Evolutionary conservation across 2,329 filamentous ascomycete genomes (phyloP), one percentile per base, ranked within the genome.

Genomic region (Calonectria naviculata): DNA sequence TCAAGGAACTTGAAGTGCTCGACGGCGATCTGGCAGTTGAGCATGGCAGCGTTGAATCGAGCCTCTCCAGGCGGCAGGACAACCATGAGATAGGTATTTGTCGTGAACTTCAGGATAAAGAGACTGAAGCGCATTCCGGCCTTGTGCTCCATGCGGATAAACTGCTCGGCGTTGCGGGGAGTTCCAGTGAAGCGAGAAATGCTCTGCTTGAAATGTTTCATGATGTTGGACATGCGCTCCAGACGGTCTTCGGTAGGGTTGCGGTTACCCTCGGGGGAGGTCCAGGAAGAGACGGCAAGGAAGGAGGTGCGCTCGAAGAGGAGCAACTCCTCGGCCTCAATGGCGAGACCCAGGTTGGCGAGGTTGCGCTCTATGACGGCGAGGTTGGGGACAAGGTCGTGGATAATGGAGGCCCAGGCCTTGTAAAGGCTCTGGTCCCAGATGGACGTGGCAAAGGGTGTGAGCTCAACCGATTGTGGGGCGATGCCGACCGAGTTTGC

Each of bases 351-450:
- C 34, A 99, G 89, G 42, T 94, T 92, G 41, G 91, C 90, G 12
- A 99, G 89, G 81, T 98, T 94, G 24, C 90, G 90, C 84, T 98
- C 96, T 75, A 99, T 98, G 52, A 94, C 90, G 21, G 92, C 88
- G 1, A 98, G 90, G 79, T 98, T 98, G 4, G 97, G 97, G n/a
- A 98, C 97, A 54, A 99, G 89, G 81, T 96, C 95, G 87, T 99
- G 97, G 72, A 99, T 98, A 78, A 99, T 98, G 81, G 94, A 94
- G 0, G 97, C 97, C 97, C 97, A 99, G 1, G 97, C 97, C 84
- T 97, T 97, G 88, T 98, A 99, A 42, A 99, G 87, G 67, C 94
- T 97, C 86, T 99, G 97, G 80, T 99, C 97, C 97, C 97, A 99
- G 80, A 99, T 99, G 66, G 94, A 97, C 36, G 96, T 98, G 12